Evolutionary conservation across 176 grass and related monocot species (phyloP).

Genomic region (sorghum (Sorghum bicolor)): DNA sequence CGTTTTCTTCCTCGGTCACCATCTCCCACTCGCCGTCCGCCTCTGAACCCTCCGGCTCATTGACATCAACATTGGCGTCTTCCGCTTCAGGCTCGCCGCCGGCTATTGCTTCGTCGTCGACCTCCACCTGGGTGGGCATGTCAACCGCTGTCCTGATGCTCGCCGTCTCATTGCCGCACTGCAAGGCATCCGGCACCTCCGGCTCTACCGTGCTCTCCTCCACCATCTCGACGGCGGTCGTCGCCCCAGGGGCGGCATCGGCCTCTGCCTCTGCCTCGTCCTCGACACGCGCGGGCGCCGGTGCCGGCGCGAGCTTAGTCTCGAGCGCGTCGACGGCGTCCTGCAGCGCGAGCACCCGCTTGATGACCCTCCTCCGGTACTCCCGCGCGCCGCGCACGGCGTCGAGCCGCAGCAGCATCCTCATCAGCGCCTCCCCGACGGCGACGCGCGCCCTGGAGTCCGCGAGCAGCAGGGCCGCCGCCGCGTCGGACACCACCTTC

Average conservation of each 20-base stretch:
- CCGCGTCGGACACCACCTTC: conserved; percentile 9
- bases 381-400: too few relatives aligned
- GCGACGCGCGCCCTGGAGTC: too few relatives aligned
- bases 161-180: too few relatives aligned
- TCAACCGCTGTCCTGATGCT: too few relatives aligned
- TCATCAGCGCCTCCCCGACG: too few relatives aligned
- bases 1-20: neutral
- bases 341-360: conserved; percentile 47
- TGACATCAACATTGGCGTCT: too few relatives aligned
- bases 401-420: too few relatives aligned
- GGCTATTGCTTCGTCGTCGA: too few relatives aligned
- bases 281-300: neutral
- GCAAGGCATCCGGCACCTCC: neutral
- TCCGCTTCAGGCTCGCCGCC: neutral
- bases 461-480: neutral
- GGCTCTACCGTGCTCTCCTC: neutral
- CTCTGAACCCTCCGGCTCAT: neutral
- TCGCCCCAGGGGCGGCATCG: neutral
- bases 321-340: conserved; percentile 41
- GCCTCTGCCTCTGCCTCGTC: neutral
- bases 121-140: too few relatives aligned
- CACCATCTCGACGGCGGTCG: too few relatives aligned
- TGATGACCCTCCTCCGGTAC: conserved; percentile 42
- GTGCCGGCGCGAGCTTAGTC: neutral
- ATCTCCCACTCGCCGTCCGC: conserved; percentile 34